Base-by-base conservation (phyloP, 352 stramenopile genomes). In the Pythium sukuiense region DNA sequence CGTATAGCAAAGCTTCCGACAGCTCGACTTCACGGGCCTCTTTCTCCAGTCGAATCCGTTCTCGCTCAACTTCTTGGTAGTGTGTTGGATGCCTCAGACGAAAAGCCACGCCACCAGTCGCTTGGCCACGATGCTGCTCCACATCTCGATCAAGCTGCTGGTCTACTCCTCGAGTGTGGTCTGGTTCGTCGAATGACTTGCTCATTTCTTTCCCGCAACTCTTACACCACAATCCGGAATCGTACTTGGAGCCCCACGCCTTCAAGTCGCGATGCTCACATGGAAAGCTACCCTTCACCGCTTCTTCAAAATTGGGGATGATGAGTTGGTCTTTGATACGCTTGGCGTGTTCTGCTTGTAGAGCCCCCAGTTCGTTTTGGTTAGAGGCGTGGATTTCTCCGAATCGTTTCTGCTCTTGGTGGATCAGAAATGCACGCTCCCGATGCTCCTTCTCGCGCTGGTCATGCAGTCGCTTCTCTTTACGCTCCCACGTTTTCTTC, bases 401-500 rank as follows among this genome's bases (percentile, higher is more conserved):
- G 18, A 81, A 46, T 1, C 79, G 61, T 27, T 82, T 52, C 11
- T 82, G 39, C 14, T 93, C 85, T 27, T 92, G 81, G 13, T 63
- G 65, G 6, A 91, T 85, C 0, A 72, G 73, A 32, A 88, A 85
- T 6, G 61, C 65, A 0, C 85, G 74, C 26, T 90, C 78, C 27
- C 75, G 70, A 45, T 79, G 72, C 7, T 79, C 80, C 12, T 76
- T 73, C 6, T 71, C 70, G 0, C 83, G 75, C 27, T 85, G 76
- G 8, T 82, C 80, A 0, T 59, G 59, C 0, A 89, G 63, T 0
- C 81, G 80, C 12, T 75, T 78, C 7, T 79, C 80, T 64, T 90
- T 90, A 18, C 85, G 60, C 50, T 87, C 72, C 85, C 85, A 93
- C 0, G 81, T 91, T 46, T 93, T 93, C 48, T 72, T 77, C 3